Conservation (phyloP, 805 yeast species). For the Kuraishia capsulata region DNA sequence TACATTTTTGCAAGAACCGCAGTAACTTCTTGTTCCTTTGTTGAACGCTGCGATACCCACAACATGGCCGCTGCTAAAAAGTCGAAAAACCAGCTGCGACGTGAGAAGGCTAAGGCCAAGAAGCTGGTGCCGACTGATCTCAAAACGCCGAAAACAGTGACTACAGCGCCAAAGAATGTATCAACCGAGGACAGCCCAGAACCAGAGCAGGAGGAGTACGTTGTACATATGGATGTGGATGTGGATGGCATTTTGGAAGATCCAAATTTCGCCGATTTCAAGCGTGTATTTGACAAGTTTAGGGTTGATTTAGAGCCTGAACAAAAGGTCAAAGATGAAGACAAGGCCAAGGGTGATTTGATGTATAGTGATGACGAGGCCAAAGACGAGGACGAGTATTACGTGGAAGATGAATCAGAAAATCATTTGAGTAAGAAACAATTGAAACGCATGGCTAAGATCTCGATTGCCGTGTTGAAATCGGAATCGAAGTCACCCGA, state of each 20-base stretch:
- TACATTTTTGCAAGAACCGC: no score
- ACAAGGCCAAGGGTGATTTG: conserved; percentile 10
- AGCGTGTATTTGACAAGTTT: conserved; percentile 14
- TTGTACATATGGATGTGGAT: no score
- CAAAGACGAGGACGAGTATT: conserved; percentile 13
- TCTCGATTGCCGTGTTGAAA: conserved; percentile 63
- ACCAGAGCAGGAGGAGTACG: no score
- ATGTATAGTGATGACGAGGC: conserved; percentile 10
- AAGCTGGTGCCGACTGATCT: no score
- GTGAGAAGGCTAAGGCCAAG: conserved; percentile 35
- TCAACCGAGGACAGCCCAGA: no score
- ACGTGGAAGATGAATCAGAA: conserved; percentile 11
- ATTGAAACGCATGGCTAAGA: conserved; percentile 39
- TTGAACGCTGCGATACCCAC: no score
- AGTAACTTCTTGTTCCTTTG: no score
- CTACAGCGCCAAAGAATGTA: neutral
- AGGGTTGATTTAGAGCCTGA: conserved; percentile 2
- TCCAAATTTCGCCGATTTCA: conserved; percentile 8
- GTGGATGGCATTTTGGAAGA: conserved; percentile 4
- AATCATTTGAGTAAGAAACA: conserved; percentile 36
- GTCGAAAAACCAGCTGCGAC: conserved; percentile 44
- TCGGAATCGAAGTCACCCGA: conserved; percentile 55
- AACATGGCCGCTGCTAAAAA: no score
- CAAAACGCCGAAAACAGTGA: conserved; percentile 1
- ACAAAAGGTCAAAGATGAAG: neutral